Evolutionary conservation across 139 green algal species (phyloP).

Genomic region (Astrephomene gubernaculifera): DNA sequence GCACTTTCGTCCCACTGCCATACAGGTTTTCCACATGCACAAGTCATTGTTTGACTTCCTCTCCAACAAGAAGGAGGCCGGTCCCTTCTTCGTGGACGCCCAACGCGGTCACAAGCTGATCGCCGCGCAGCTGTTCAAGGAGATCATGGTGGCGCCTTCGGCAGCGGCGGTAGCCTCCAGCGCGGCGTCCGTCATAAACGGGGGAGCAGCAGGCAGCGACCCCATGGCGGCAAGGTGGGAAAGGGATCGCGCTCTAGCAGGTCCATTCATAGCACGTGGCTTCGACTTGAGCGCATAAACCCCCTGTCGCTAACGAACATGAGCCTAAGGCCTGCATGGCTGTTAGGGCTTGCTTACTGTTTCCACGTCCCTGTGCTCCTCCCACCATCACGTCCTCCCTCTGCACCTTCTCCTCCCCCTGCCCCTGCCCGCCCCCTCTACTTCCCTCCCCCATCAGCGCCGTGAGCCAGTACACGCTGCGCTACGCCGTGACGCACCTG

Average conservation of each 20-base stretch:
- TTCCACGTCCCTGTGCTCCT: too few relatives aligned
- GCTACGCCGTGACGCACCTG: constrained; percentile 35
- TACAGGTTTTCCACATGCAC: constrained; percentile 40
- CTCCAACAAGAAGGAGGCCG: neutral
- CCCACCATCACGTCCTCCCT: too few relatives aligned
- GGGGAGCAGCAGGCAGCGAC: neutral
- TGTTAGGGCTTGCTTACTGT: too few relatives aligned
- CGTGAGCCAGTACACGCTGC: constrained; percentile 24
- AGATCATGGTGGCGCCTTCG: constrained; percentile 10
- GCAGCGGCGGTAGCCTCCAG: neutral
- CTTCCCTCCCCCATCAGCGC: neutral
- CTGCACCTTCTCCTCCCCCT: too few relatives aligned
- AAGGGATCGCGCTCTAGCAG: too few relatives aligned
- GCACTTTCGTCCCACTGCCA: too few relatives aligned
- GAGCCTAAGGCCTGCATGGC: too few relatives aligned
- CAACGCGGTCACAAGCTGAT: constrained; percentile 36
- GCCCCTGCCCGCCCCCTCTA: neutral
- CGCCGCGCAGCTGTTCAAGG: constrained; percentile 37
- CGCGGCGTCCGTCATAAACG: neutral
- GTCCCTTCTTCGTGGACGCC: constrained; percentile 23
- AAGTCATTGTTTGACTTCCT: constrained; percentile 38
- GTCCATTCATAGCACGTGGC: too few relatives aligned
- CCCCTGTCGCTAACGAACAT: too few relatives aligned
- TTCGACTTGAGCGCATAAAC: too few relatives aligned
- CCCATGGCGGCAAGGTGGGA: neutral